phyloP scores from a whole-genome alignment of 75 land plant genomes.

The Picea sitchensis region DNA sequence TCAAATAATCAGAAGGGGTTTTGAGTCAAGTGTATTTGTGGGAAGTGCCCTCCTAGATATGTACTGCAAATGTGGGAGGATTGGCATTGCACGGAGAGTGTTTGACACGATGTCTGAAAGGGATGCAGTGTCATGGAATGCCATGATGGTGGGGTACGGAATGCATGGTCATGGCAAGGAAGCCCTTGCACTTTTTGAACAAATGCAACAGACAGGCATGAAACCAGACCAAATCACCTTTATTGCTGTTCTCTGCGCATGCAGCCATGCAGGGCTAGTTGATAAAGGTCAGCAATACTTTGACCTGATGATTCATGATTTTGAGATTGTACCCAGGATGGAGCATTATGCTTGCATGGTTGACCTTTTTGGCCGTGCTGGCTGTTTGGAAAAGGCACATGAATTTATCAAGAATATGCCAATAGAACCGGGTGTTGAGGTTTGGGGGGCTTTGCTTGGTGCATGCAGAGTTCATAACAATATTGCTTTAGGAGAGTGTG shows the following conservation, averaged over 20 bases:
- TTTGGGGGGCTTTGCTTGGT: slow-evolving; percentile 37
- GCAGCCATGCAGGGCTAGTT: slow-evolving; percentile 28
- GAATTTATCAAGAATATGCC: slow-evolving; percentile 41
- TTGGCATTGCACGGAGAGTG: slow-evolving; percentile 29
- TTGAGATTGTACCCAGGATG: slow-evolving; percentile 23
- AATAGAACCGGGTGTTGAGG: slow-evolving; percentile 27
- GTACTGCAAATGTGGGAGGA: slow-evolving; percentile 64
- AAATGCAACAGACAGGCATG: slow-evolving; percentile 15
- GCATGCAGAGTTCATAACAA: slow-evolving; percentile 31
- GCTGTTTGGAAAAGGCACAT: slow-evolving; percentile 31
- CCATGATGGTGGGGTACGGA: slow-evolving; percentile 37
- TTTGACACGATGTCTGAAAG: slow-evolving; percentile 26
- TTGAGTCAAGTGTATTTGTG: slow-evolving; percentile 26
- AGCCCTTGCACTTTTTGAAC: slow-evolving; percentile 25
- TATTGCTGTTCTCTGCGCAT: slow-evolving; percentile 29
- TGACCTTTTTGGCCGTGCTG: slow-evolving; percentile 43
- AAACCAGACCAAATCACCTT: slow-evolving; percentile 27
- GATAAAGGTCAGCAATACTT: slow-evolving; percentile 25
- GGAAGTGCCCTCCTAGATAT: slow-evolving; percentile 40
- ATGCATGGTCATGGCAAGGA: slow-evolving; percentile 28
- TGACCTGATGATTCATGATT: slow-evolving; percentile 16
- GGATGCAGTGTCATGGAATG: slow-evolving; percentile 51
- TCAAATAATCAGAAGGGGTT: slow-evolving; percentile 20
- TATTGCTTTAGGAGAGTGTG: slow-evolving; percentile 21
- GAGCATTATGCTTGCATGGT: slow-evolving; percentile 47